These are phyloP conservation scores for Globisporangium okanoganense DNA, from an alignment of 352 stramenopile species.

Conservation along the genomic window DNA sequence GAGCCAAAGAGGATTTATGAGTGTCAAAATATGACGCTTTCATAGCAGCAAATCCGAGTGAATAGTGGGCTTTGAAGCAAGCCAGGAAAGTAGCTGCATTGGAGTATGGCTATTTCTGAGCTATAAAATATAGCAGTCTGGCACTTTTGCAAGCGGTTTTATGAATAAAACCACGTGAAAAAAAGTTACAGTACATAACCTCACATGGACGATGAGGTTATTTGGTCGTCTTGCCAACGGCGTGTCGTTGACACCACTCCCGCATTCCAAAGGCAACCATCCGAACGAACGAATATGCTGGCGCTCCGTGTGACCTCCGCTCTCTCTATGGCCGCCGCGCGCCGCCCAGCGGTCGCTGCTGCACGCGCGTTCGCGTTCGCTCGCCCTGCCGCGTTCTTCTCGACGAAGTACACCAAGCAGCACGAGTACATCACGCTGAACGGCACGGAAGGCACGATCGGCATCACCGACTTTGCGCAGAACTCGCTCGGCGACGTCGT, in stretches of 20 bases:
- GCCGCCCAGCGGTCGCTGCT: slow-evolving; percentile 22
- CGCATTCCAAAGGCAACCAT: background rate
- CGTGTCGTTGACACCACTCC: background rate
- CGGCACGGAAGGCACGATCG: slow-evolving; percentile 85
- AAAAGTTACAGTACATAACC: too few species aligned
- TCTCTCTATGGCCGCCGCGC: slow-evolving; percentile 50
- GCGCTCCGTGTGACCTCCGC: slow-evolving; percentile 46
- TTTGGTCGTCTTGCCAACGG: too few species aligned
- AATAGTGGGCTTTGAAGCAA: background rate
- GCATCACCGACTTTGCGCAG: slow-evolving; percentile 98
- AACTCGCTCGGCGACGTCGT: slow-evolving; percentile 96
- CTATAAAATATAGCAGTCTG: too few species aligned
- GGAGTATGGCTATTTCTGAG: background rate
- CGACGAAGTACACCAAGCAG: slow-evolving; percentile 83
- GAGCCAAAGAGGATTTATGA: background rate
- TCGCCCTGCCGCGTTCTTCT: slow-evolving; percentile 53
- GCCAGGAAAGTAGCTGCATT: background rate
- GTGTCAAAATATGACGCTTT: background rate
- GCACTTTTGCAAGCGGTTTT: too few species aligned
- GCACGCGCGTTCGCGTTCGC: slow-evolving; percentile 42
- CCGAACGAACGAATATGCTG: slow-evolving; percentile 24
- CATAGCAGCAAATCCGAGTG: background rate
- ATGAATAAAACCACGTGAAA: too few species aligned
- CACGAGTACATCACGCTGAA: slow-evolving; percentile 85
- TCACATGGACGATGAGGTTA: too few species aligned